Conservation (phyloP, 176 grass and related monocot species). For the Triticum turgidum region DNA sequence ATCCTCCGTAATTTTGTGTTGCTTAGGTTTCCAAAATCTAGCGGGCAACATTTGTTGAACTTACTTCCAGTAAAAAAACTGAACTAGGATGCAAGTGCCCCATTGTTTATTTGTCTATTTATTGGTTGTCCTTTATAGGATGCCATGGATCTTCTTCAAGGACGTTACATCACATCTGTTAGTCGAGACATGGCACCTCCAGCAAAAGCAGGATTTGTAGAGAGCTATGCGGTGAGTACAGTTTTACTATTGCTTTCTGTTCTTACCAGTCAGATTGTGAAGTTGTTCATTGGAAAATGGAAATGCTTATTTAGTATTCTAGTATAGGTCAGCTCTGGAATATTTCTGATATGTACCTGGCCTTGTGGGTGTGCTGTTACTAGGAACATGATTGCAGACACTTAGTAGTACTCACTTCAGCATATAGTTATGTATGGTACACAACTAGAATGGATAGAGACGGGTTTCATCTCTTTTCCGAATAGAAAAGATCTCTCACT, state of each 20-base stretch:
- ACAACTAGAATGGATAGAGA: background rate
- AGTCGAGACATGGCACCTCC: conserved; percentile 69
- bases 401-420: background rate
- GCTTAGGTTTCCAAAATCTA: background rate
- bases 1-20: background rate
- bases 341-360: background rate
- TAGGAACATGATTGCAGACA: background rate
- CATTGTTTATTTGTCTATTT: conserved; percentile 12
- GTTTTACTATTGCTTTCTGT: conserved; percentile 1
- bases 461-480: background rate
- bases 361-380: background rate
- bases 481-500: conserved; percentile 14
- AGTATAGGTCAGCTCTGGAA: background rate
- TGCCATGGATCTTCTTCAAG: conserved; percentile 98
- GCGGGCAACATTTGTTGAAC: background rate
- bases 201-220: conserved; percentile 63
- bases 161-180: conserved; percentile 76
- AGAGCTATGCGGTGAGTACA: conserved; percentile 84
- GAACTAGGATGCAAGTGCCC: background rate
- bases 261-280: background rate
- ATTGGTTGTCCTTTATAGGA: conserved; percentile 59
- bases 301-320: background rate
- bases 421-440: background rate
- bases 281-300: background rate
- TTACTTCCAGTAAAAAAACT: conserved; percentile 20